Conservation (phyloP, 306 rosid species). For the Pyrus pyrifolia region DNA sequence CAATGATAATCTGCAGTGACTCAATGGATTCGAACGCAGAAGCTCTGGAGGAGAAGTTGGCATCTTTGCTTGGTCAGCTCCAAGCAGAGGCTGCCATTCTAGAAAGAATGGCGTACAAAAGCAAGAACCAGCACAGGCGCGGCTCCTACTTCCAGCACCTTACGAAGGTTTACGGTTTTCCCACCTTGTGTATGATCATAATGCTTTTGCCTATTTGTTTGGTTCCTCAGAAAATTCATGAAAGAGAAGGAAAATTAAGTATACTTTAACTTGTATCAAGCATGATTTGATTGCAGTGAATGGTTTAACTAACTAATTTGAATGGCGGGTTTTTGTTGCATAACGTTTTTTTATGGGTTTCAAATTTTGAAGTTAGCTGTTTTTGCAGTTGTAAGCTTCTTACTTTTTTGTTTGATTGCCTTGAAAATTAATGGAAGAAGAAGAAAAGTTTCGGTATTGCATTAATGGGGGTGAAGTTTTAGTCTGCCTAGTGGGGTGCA, state of each 20-base stretch:
- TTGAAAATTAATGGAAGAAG: not conserved
- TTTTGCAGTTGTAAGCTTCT: not conserved
- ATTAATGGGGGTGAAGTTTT: not conserved
- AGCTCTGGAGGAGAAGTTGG: slow-evolving; percentile 49
- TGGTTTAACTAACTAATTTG: not conserved
- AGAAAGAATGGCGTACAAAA: slow-evolving; percentile 68
- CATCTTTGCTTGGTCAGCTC: slow-evolving; percentile 53
- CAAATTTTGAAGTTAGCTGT: not conserved
- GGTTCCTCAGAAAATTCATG: not conserved
- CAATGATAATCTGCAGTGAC: not conserved
- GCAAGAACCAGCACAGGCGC: slow-evolving; percentile 92
- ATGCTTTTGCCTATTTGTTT: not conserved
- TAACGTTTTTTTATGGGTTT: not conserved
- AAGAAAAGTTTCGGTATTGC: not conserved
- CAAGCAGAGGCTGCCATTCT: slow-evolving; percentile 55
- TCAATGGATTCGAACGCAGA: slow-evolving; percentile 52
- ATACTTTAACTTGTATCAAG: not conserved
- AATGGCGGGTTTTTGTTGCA: not conserved
- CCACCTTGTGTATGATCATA: not conserved
- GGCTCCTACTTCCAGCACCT: slow-evolving; percentile 66
- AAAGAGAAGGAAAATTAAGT: not conserved
- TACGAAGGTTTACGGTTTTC: slow-evolving; percentile 45
- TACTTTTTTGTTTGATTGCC: not conserved
- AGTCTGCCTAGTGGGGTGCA: not conserved
- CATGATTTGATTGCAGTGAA: not conserved